Conservation (phyloP, 1,284 basidiomycete genomes). For the Ceratobasidium sp. region DNA sequence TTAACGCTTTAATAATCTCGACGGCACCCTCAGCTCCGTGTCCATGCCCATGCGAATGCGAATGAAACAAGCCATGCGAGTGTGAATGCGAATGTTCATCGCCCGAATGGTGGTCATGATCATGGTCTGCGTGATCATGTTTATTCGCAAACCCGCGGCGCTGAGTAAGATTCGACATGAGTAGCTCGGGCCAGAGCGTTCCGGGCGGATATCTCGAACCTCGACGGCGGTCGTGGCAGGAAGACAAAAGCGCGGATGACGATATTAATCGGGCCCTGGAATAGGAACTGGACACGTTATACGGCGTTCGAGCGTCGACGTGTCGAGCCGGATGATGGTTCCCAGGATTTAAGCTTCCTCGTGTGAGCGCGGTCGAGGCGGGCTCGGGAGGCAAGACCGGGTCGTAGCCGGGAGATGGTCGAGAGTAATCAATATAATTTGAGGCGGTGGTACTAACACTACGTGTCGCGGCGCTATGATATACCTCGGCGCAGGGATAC, state of each 20-base stretch:
- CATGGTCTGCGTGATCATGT: slow-evolving; percentile 69
- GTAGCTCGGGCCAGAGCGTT: slow-evolving; percentile 17
- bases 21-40: slow-evolving; percentile 44
- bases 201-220: slow-evolving; percentile 10
- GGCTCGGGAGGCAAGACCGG: no score
- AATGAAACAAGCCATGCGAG: slow-evolving; percentile 62
- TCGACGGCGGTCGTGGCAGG: slow-evolving; percentile 26
- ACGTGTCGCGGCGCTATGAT: slow-evolving; percentile 12
- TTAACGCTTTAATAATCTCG: slow-evolving; percentile 39
- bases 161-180: slow-evolving; percentile 23
- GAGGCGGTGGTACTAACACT: not conserved
- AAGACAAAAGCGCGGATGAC: slow-evolving; percentile 33
- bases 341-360: slow-evolving; percentile 12
- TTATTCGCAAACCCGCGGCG: slow-evolving; percentile 30
- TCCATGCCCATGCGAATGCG: slow-evolving; percentile 32
- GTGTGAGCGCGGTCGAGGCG: slow-evolving; percentile 5
- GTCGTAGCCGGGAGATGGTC: no score
- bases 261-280: slow-evolving; percentile 13
- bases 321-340: slow-evolving; percentile 8
- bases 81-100: slow-evolving; percentile 74
- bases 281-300: slow-evolving; percentile 41
- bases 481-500: not conserved
- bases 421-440: not conserved
- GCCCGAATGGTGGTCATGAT: slow-evolving; percentile 76
- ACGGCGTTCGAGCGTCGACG: slow-evolving; percentile 5